Base-by-base conservation (phyloP, 441 rosid species). In the Eruca vesicaria region DNA sequence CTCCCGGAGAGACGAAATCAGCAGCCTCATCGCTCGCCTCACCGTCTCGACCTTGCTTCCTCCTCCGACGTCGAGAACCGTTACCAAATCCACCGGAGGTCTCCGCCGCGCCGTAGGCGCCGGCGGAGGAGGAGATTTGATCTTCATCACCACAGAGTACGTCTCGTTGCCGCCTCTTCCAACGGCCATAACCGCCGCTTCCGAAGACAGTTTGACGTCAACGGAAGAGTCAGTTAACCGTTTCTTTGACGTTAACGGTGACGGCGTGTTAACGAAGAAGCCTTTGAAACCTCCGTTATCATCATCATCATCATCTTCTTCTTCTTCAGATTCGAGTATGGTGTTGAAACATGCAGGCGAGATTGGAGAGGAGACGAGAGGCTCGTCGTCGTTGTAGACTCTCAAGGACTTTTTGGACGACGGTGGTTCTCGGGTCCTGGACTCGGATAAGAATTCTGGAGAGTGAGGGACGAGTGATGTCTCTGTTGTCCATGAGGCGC, bases 351-450 rank as follows among this genome's bases (percentile, higher is more conserved):
- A 80, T 6, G 90, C 79, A 3, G 79, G 80, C 1, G 91, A 89
- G 72, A 79, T 71, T 7, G 93, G 91, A n/a, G 94, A 87, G 7
- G 81, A 83, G 56, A 78, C 65, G 36, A 94, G 74, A 9, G 95
- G 88, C 81, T 94, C 98, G 67, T 94, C 97, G 76, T 94, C 96
- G 75, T 91, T 80, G 78, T 94, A 90, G 57, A 88, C 87, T 62
- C 93, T 78, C 9, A 87, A 68, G 9, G 85, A 68, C 72, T 85
- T 91, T 29, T 69, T 50, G 20, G 55, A 45, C 9, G 19, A 14
- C 14, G 52, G 28, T 78, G 69, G 52, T 38, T 68, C 72, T 21
- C 76, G 68, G 69, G 38, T 66, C 69, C 19, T 73, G 63, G 79
- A 45, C 43, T 67, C 64, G 28, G 56, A 61, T 72, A 72, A 64